phyloP scores from a whole-genome alignment of 2,329 filamentous ascomycete genomes.

The Paradendryphiella salina region DNA sequence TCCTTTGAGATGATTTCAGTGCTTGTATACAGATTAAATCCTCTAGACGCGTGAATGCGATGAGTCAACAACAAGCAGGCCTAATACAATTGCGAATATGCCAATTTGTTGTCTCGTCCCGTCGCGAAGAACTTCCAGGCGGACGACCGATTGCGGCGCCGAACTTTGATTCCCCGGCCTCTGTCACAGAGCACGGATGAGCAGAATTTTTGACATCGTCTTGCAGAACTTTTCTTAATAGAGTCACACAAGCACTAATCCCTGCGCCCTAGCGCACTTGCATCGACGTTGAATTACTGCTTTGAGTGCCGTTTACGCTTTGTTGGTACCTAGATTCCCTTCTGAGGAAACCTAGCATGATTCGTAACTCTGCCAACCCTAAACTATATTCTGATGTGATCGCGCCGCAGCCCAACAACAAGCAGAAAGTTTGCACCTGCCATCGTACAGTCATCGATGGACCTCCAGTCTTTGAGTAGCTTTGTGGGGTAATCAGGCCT shows the following conservation, averaged over 20 bases:
- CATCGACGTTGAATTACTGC: constrained; percentile 7
- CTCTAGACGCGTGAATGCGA: neutral
- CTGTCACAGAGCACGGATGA: constrained; percentile 20
- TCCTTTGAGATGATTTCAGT: neutral
- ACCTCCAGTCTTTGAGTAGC: constrained; percentile 3
- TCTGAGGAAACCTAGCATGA: constrained; percentile 2
- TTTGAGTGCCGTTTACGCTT: constrained; percentile 1
- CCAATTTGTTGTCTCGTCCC: constrained; percentile 1
- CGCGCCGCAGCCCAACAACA: constrained; percentile 1
- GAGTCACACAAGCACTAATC: constrained; percentile 8
- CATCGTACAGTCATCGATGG: constrained; percentile 1
- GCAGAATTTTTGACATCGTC: constrained; percentile 30
- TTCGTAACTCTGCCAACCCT: neutral
- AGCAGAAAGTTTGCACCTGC: neutral
- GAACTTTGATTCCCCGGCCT: constrained; percentile 16
- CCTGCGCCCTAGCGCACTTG: constrained; percentile 1
- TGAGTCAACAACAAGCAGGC: neutral
- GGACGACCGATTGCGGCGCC: constrained; percentile 29
- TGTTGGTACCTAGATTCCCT: constrained; percentile 2
- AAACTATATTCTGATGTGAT: neutral
- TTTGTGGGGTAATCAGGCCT: constrained; percentile 13
- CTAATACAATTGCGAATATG: neutral
- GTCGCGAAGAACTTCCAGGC: constrained; percentile 5
- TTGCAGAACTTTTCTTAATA: constrained; percentile 11
- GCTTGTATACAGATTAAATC: neutral